Conservation (phyloP, 73 alveolate genomes). For the Paramecium tetraurelia region DNA sequence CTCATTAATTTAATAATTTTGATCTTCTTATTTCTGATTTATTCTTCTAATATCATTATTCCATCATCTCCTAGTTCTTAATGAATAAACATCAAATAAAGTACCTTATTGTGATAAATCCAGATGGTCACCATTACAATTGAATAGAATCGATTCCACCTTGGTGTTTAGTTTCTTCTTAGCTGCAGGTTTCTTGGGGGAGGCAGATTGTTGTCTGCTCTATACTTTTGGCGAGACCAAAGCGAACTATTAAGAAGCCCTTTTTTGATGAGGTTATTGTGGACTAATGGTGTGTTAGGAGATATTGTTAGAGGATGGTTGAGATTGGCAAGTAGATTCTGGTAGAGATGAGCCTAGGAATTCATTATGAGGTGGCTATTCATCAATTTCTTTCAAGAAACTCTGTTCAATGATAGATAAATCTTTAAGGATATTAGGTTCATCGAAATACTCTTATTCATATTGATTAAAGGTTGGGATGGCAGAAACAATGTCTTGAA, state of each 20-base stretch:
- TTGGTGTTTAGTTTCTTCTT: not conserved
- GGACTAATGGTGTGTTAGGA: not conserved
- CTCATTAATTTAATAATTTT: slow-evolving; percentile 19
- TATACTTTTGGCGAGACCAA: not conserved
- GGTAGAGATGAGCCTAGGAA: not conserved
- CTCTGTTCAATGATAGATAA: slow-evolving; percentile 3
- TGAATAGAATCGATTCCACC: not conserved
- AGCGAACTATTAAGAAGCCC: not conserved
- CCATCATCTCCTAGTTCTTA: slow-evolving; percentile 47
- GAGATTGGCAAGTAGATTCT: slow-evolving; percentile 11
- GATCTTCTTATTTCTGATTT: not conserved
- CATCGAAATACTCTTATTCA: not conserved
- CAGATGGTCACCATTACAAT: not conserved
- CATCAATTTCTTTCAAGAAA: slow-evolving; percentile 36
- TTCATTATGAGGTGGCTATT: slow-evolving; percentile 36
- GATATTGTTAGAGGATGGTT: not conserved
- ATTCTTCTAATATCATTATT: not conserved
- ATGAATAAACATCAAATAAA: not conserved
- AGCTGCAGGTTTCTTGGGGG: not conserved
- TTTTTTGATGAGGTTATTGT: not conserved
- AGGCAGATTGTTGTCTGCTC: not conserved
- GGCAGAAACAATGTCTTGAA: not conserved
- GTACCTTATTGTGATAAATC: not conserved
- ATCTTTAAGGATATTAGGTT: slow-evolving; percentile 13
- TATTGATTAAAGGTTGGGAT: not conserved